These are phyloP conservation scores for Porcisia deanei DNA, from an alignment of 208 protist genomes.

Conservation along the genomic window DNA sequence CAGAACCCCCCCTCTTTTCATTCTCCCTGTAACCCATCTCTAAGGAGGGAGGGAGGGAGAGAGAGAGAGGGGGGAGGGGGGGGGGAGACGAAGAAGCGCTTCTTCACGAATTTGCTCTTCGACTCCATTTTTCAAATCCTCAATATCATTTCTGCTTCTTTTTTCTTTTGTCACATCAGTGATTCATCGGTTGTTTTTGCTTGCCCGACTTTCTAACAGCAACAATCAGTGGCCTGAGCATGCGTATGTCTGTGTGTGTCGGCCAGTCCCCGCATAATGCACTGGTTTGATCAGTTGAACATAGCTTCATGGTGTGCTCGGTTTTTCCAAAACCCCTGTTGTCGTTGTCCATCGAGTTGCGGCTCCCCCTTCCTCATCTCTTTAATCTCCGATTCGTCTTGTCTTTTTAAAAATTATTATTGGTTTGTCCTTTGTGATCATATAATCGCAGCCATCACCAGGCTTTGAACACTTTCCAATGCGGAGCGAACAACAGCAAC, in stretches of 20 bases:
- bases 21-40: not conserved
- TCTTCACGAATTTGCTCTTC: constrained; percentile 4
- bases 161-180: not conserved
- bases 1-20: not conserved
- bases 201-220: not conserved
- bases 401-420: too few relatives aligned
- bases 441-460: too few relatives aligned
- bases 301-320: too few relatives aligned
- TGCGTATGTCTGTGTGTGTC: too few relatives aligned
- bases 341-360: too few relatives aligned
- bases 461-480: too few relatives aligned
- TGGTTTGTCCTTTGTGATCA: too few relatives aligned
- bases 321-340: too few relatives aligned
- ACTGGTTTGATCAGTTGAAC: too few relatives aligned
- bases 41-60: not conserved
- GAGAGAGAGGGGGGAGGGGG: not conserved
- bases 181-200: not conserved
- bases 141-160: not conserved
- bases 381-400: too few relatives aligned
- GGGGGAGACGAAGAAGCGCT: not conserved
- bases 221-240: not conserved
- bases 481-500: not conserved
- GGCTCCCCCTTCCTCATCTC: too few relatives aligned
- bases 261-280: too few relatives aligned
- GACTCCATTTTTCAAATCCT: not conserved